Evolutionary conservation across 148 eudicot species (phyloP).

Genomic region (Suaeda aralocaspica): DNA sequence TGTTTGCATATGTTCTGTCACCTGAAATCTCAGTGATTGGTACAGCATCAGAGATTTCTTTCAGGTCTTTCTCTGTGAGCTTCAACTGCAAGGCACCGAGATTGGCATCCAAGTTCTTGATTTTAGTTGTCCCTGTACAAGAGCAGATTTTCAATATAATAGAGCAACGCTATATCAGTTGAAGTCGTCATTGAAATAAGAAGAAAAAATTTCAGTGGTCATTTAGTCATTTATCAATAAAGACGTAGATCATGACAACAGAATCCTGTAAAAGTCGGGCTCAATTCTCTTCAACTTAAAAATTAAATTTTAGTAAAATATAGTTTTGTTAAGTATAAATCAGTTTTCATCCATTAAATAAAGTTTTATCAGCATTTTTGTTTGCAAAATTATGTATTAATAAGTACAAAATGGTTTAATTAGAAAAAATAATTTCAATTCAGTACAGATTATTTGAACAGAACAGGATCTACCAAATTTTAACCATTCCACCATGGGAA

Average conservation of each 20-base stretch:
- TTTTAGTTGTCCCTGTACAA: constrained; percentile 41
- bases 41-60: constrained; percentile 43
- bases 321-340: too few relatives aligned
- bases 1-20: constrained; percentile 20
- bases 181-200: not conserved
- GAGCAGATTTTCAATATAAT: not conserved
- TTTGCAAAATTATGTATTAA: too few relatives aligned
- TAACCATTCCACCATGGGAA: too few relatives aligned
- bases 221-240: too few relatives aligned
- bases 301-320: not conserved
- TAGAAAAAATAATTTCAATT: too few relatives aligned
- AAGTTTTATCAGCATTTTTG: too few relatives aligned
- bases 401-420: too few relatives aligned
- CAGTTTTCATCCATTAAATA: too few relatives aligned
- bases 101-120: constrained; percentile 40
- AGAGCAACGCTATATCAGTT: not conserved
- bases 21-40: constrained; percentile 34
- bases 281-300: not conserved
- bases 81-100: constrained; percentile 37
- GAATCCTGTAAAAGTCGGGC: too few relatives aligned
- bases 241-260: too few relatives aligned
- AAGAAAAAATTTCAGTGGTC: not conserved
- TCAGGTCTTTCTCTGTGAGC: constrained; percentile 34
- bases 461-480: not conserved
- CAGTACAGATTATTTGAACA: not conserved